Percentiles rank a stretch among this genome's conserved stretches.
phyloP scores from a whole-genome alignment of 495 filamentous ascomycete species.

The Penicillium flavigenum region DNA sequence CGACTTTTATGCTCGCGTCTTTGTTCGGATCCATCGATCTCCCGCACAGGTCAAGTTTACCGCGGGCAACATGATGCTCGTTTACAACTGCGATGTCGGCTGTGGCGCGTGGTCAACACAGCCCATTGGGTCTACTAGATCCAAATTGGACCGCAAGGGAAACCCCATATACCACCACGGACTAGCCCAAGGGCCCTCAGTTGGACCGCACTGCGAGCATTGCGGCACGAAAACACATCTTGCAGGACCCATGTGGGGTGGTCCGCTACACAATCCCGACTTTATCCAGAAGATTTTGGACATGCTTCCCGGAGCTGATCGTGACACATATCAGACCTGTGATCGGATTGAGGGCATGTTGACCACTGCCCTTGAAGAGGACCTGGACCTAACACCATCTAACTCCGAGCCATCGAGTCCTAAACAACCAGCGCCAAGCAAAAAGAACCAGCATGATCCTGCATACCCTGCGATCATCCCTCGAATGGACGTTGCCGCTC shows the following conservation, averaged over 20 bases:
- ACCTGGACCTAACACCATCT: constrained; percentile 33
- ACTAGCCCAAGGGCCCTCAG: constrained; percentile 65
- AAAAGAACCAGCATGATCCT: constrained; percentile 8
- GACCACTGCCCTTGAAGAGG: constrained; percentile 78
- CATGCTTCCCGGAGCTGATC: constrained; percentile 59
- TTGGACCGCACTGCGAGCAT: constrained; percentile 65
- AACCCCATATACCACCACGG: constrained; percentile 70
- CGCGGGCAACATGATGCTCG: constrained; percentile 85
- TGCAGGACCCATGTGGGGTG: constrained; percentile 91
- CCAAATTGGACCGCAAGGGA: constrained; percentile 65
- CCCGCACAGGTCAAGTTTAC: constrained; percentile 84
- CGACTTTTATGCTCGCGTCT: constrained; percentile 92
- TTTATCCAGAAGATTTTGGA: constrained; percentile 78
- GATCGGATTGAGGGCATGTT: constrained; percentile 89
- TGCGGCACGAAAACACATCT: constrained; percentile 86
- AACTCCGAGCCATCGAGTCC: constrained; percentile 1
- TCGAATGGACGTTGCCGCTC: constrained; percentile 50
- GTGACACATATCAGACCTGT: constrained; percentile 70
- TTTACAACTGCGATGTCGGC: constrained; percentile 85
- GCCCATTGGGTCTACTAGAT: constrained; percentile 63
- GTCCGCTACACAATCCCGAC: constrained; percentile 76
- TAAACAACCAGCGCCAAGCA: constrained; percentile 1
- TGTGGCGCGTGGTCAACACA: constrained; percentile 88
- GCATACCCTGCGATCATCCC: constrained; percentile 38
- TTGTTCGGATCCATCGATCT: constrained; percentile 76